Base-by-base conservation (phyloP, 257 asterid genomes). In the Jacaranda mimosifolia region DNA sequence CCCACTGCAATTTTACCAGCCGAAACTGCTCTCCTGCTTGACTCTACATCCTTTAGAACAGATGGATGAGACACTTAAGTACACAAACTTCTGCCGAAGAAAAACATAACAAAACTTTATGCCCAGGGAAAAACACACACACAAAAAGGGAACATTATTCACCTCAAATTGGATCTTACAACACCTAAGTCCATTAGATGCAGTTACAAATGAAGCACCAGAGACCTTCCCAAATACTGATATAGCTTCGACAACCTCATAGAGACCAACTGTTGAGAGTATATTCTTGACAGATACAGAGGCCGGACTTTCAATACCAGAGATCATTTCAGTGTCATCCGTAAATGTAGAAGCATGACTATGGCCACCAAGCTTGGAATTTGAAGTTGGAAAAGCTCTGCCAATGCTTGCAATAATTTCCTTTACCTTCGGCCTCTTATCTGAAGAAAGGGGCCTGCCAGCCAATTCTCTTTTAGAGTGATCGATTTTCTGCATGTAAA, bases 201-300 rank as follows among this genome's bases (percentile, higher is more conserved):
- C 56, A 55, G 64, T 71, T 43, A 78, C 48, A 48, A 84, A 76
- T 12, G 83, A 83, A 53, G 90, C 88, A 46, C 87, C 76, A 12
- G 82, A 74, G 70, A 86, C 84, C 65, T 86, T 77, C 71, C 90
- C 92, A 46, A 76, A 84, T 51, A 68, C 80, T 68, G 90, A 88
- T 80, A 83, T 59, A 70, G 88, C 85, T 77, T 76, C 81, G 45
- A 84, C 80, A 51, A 86, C 82, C 81, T 79, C 83, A 18, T 72
- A 32, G 71, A 83, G 89, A 57, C 74, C 58, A 69, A 83, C 43
- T 39, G 64, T 35, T 68, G 86, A 67, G 42, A 79, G 68, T 79
- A 88, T 63, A 53, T 83, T 83, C 73, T 72, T 73, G 39, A 82
- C 43, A 11, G 82, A 40, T 53, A 76, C 73, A 48, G 81, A 74